Evolutionary conservation across 192 early-diverging fungal genomes (phyloP).

Genomic region (Coemansia guatemalensis): DNA sequence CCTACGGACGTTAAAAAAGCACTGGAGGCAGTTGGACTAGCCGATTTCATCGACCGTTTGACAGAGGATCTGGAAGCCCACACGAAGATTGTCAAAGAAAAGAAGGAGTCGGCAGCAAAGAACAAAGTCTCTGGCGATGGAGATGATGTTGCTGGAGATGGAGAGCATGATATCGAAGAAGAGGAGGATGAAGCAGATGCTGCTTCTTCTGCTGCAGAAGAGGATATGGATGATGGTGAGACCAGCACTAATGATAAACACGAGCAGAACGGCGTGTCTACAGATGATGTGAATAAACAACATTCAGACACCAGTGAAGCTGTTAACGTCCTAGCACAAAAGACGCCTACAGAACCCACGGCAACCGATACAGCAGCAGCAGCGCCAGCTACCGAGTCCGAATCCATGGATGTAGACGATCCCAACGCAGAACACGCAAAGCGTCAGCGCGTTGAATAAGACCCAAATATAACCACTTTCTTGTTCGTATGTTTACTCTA

Average conservation of each 20-base stretch:
- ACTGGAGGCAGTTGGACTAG: slow-evolving; percentile 40
- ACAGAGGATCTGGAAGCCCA: slow-evolving; percentile 29
- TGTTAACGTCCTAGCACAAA: neutral
- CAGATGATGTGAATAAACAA: neutral
- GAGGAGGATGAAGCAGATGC: slow-evolving; percentile 11
- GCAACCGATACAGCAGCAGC: slow-evolving; percentile 3
- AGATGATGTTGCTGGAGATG: slow-evolving; percentile 12
- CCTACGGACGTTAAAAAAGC: slow-evolving; percentile 38
- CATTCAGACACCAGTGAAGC: neutral
- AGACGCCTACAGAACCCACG: neutral
- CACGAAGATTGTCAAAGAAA: slow-evolving; percentile 18
- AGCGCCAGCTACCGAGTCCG: neutral
- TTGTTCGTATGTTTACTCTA: neutral
- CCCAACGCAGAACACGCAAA: slow-evolving; percentile 19
- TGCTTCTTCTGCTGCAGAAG: neutral
- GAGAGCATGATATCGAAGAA: slow-evolving; percentile 9
- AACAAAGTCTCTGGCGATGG: slow-evolving; percentile 8
- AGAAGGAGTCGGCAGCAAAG: slow-evolving; percentile 34
- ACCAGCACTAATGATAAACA: neutral
- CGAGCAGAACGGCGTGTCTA: neutral
- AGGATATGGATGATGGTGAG: slow-evolving; percentile 9
- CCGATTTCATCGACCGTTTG: slow-evolving; percentile 38
- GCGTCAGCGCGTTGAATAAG: slow-evolving; percentile 20
- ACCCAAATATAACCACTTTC: neutral
- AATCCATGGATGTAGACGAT: slow-evolving; percentile 22